Conservation (phyloP, 2,329 filamentous ascomycete genomes). For the Fusarium sp. region DNA sequence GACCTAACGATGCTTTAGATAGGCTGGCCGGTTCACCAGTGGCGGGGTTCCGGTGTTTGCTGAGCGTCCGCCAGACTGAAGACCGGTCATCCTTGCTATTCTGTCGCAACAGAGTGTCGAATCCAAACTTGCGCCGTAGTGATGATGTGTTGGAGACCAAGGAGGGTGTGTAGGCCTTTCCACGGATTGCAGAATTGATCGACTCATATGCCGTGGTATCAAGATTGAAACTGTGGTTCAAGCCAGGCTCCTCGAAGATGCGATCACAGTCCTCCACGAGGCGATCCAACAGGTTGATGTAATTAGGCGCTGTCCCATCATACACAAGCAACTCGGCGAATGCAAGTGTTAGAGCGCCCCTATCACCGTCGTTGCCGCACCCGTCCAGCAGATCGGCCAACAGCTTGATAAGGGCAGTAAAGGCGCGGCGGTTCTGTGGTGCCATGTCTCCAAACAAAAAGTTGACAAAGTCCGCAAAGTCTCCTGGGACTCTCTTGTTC, state of each 20-base stretch:
- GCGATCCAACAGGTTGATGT: slow-evolving; percentile 89
- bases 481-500: slow-evolving; percentile 75
- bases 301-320: slow-evolving; percentile 81
- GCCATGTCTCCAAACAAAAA: slow-evolving; percentile 75
- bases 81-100: slow-evolving; percentile 82
- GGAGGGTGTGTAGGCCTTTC: slow-evolving; percentile 77
- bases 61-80: slow-evolving; percentile 88
- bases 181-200: slow-evolving; percentile 65
- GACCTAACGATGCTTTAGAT: slow-evolving; percentile 73
- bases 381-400: slow-evolving; percentile 89
- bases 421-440: slow-evolving; percentile 79
- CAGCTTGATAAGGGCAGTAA: slow-evolving; percentile 85
- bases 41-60: slow-evolving; percentile 77
- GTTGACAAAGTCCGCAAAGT: slow-evolving; percentile 78
- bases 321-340: slow-evolving; percentile 89
- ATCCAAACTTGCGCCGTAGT: slow-evolving; percentile 84
- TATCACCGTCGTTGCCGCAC: slow-evolving; percentile 90
- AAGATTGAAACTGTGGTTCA: slow-evolving; percentile 55
- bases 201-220: slow-evolving; percentile 66
- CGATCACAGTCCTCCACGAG: slow-evolving; percentile 90
- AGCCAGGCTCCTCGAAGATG: slow-evolving; percentile 78
- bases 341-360: slow-evolving; percentile 86
- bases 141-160: slow-evolving; percentile 89
- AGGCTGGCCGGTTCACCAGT: slow-evolving; percentile 72
- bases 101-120: slow-evolving; percentile 80